A percentile compares a stretch with the other conserved stretches of the same genome.
Evolutionary conservation across 106 monocot species (phyloP).

Genomic region (Agapanthus africanus): DNA sequence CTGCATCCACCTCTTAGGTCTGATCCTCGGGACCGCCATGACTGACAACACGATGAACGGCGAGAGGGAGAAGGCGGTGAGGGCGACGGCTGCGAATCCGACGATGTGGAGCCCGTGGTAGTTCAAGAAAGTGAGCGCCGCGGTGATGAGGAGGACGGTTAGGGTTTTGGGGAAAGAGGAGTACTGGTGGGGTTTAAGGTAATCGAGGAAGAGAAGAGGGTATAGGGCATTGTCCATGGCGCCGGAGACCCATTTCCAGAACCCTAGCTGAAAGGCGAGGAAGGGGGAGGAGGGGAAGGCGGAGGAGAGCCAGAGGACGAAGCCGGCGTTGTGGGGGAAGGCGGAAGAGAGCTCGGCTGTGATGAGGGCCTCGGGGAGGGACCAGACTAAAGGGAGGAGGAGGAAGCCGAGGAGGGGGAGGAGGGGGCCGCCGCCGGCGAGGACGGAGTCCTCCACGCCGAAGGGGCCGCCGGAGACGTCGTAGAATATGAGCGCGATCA

Average conservation of each 20-base stretch:
- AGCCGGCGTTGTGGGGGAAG: slow-evolving; percentile 72
- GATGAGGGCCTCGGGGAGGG: slow-evolving; percentile 78
- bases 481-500: slow-evolving; percentile 86
- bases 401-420: slow-evolving; percentile 77
- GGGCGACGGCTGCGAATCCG: slow-evolving; percentile 53
- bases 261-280: slow-evolving; percentile 61
- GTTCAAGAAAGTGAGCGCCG: slow-evolving; percentile 69
- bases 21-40: slow-evolving; percentile 48
- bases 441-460: slow-evolving; percentile 84
- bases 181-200: slow-evolving; percentile 37
- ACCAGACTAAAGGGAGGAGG: slow-evolving; percentile 72
- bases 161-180: slow-evolving; percentile 16
- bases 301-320: too few species aligned
- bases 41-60: slow-evolving; percentile 59
- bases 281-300: slow-evolving; percentile 48
- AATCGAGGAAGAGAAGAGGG: slow-evolving; percentile 86
- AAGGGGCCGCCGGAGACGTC: slow-evolving; percentile 92
- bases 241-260: slow-evolving; percentile 74
- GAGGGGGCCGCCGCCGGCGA: slow-evolving; percentile 62
- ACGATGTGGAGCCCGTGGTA: slow-evolving; percentile 85
- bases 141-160: slow-evolving; percentile 39
- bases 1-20: slow-evolving; percentile 45
- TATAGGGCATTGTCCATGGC: slow-evolving; percentile 84
- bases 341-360: slow-evolving; percentile 74
- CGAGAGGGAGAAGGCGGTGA: slow-evolving; percentile 67